Conservation (phyloP, 805 yeast species). For the Yamadazyma endophytica region DNA sequence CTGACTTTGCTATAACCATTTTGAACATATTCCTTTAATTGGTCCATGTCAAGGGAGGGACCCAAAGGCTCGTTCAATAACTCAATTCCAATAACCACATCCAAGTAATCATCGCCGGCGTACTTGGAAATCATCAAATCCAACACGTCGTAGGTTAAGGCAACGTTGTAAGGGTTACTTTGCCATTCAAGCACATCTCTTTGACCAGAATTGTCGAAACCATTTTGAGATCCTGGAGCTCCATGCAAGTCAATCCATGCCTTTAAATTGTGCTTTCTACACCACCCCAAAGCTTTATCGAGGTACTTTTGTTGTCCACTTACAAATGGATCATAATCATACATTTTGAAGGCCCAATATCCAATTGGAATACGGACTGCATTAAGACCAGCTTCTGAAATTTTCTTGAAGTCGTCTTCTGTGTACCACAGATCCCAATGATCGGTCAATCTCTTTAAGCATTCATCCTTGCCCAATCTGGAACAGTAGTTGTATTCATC, state of each 20-base stretch:
- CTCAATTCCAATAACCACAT: constrained; percentile 80
- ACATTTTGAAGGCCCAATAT: constrained; percentile 79
- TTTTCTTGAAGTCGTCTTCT: constrained; percentile 63
- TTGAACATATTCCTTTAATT: constrained; percentile 55
- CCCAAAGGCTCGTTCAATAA: constrained; percentile 89
- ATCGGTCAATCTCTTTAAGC: constrained; percentile 44
- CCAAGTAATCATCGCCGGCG: constrained; percentile 55
- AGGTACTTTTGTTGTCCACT: constrained; percentile 73
- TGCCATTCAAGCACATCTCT: constrained; percentile 63
- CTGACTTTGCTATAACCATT: constrained; percentile 67
- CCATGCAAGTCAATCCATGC: constrained; percentile 95
- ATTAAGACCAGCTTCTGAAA: constrained; percentile 65
- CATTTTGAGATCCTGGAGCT: constrained; percentile 95
- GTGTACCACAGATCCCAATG: constrained; percentile 83
- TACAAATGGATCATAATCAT: constrained; percentile 77
- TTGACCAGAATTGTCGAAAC: constrained; percentile 90
- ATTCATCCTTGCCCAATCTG: constrained; percentile 56
- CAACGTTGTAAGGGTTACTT: constrained; percentile 43
- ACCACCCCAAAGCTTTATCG: constrained; percentile 78
- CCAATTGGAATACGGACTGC: constrained; percentile 89
- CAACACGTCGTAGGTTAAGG: constrained; percentile 54
- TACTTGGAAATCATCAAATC: constrained; percentile 56
- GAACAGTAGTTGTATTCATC: constrained; percentile 76
- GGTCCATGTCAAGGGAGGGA: constrained; percentile 53
- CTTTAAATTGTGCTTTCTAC: constrained; percentile 53